Evolutionary conservation across 371 early-diverging fungal genomes (phyloP).

Genomic region (Dinochytrium kinnereticum): DNA sequence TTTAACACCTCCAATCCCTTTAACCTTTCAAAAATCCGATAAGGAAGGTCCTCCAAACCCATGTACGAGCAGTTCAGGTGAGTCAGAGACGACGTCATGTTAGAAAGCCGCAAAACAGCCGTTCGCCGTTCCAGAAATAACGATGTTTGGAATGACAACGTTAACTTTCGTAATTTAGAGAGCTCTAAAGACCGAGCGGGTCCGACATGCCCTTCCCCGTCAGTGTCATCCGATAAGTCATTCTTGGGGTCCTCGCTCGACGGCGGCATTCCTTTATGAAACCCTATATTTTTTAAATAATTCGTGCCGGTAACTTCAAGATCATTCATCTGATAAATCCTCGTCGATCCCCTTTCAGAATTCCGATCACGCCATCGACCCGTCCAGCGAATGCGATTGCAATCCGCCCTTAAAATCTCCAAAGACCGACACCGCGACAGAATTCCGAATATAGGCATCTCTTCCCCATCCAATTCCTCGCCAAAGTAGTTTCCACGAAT

Average conservation of each 20-base stretch:
- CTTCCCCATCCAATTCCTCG: conserved; percentile 22
- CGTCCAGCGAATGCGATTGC: conserved; percentile 39
- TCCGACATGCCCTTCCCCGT: conserved; percentile 10
- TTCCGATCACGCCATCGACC: conserved; percentile 31
- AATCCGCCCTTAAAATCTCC: conserved; percentile 37
- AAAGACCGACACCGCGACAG: conserved; percentile 32
- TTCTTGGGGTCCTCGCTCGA: not conserved
- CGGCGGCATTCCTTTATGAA: not conserved
- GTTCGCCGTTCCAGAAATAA: conserved; percentile 15
- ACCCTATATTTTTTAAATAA: not conserved
- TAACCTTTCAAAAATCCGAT: conserved; percentile 31
- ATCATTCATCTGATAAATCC: not conserved
- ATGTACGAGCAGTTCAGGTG: conserved; percentile 33
- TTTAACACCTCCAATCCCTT: conserved; percentile 32
- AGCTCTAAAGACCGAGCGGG: conserved; percentile 20
- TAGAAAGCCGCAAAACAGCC: conserved; percentile 31
- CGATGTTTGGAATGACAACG: conserved; percentile 23
- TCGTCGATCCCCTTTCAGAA: not conserved
- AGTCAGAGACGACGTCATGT: conserved; percentile 30
- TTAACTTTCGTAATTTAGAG: conserved; percentile 15
- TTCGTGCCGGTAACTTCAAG: not conserved
- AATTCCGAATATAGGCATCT: conserved; percentile 37
- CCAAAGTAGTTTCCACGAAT: conserved; percentile 49
- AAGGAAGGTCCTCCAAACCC: conserved; percentile 40
- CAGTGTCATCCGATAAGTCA: conserved; percentile 14